These are phyloP conservation scores for Solanum bulbocastanum DNA, from an alignment of 257 asterid species.

Conservation along the genomic window DNA sequence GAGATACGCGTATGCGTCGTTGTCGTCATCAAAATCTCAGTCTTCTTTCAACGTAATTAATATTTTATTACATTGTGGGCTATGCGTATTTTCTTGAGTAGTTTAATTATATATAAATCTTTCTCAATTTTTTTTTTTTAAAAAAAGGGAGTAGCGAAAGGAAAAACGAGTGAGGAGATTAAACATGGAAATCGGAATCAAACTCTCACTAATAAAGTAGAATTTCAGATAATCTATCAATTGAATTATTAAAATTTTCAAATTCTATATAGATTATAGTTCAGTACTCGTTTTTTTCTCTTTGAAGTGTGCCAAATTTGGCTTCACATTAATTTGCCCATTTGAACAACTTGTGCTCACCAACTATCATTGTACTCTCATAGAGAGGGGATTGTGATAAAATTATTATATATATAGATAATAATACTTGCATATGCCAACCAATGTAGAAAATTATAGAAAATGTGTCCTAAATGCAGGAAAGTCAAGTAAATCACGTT, in stretches of 20 bases:
- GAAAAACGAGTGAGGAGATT: too few species aligned
- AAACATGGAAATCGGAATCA: too few species aligned
- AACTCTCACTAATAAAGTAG: too few species aligned
- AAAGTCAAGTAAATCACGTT: background rate
- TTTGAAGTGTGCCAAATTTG: background rate
- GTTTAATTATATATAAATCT: background rate
- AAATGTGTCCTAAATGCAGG: background rate
- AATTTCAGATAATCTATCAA: too few species aligned
- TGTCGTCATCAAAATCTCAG: constrained; percentile 6
- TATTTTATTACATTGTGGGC: background rate
- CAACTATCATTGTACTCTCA: background rate
- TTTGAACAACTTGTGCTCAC: background rate
- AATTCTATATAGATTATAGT: background rate
- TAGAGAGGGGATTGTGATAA: background rate
- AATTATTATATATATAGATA: too few species aligned
- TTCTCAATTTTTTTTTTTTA: too few species aligned
- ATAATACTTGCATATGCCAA: background rate
- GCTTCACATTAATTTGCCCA: background rate
- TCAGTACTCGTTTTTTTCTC: background rate
- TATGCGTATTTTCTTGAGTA: background rate
- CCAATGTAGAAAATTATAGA: background rate
- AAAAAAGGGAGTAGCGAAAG: background rate
- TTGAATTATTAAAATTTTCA: too few species aligned
- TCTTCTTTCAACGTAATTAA: background rate
- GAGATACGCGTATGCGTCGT: background rate